phyloP scores from a whole-genome alignment of 257 asterid genomes.

The Verbascum thapsus region DNA sequence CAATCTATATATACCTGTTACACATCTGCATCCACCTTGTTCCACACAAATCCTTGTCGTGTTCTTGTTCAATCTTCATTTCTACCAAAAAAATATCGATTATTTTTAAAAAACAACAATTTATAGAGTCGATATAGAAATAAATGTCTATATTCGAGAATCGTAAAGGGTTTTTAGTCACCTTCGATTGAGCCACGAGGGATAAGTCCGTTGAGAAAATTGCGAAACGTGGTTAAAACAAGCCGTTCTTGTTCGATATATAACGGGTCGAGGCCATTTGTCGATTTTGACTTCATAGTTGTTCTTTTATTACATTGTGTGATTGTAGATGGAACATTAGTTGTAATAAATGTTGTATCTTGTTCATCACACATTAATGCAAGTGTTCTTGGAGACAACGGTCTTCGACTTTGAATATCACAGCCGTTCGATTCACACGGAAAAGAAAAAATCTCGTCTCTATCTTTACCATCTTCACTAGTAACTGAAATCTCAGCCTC shows the following conservation, averaged over 20 bases:
- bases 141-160: too few relatives aligned
- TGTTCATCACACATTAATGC: slow-evolving; percentile 63
- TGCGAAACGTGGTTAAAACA: slow-evolving; percentile 46
- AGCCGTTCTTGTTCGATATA: slow-evolving; percentile 69
- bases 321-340: slow-evolving; percentile 29
- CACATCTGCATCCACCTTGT: slow-evolving; percentile 18
- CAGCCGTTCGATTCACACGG: slow-evolving; percentile 33
- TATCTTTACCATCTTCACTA: slow-evolving; percentile 31
- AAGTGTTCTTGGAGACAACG: slow-evolving; percentile 63
- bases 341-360: slow-evolving; percentile 29
- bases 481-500: slow-evolving; percentile 32
- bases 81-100: too few relatives aligned
- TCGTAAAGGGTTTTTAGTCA: too few relatives aligned
- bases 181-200: slow-evolving; percentile 53
- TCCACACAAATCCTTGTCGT: slow-evolving; percentile 22
- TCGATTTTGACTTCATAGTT: slow-evolving; percentile 27
- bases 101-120: too few relatives aligned
- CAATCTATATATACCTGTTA: slow-evolving; percentile 14
- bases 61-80: slow-evolving; percentile 34
- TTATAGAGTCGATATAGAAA: too few relatives aligned
- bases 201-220: slow-evolving; percentile 53
- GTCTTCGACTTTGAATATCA: slow-evolving; percentile 37
- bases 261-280: slow-evolving; percentile 26
- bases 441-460: slow-evolving; percentile 22
- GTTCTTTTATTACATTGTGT: slow-evolving; percentile 27